Evolutionary conservation across 83 land plant species (phyloP), one percentile per base, ranked within the genome.

Genomic region (Picea mariana): DNA sequence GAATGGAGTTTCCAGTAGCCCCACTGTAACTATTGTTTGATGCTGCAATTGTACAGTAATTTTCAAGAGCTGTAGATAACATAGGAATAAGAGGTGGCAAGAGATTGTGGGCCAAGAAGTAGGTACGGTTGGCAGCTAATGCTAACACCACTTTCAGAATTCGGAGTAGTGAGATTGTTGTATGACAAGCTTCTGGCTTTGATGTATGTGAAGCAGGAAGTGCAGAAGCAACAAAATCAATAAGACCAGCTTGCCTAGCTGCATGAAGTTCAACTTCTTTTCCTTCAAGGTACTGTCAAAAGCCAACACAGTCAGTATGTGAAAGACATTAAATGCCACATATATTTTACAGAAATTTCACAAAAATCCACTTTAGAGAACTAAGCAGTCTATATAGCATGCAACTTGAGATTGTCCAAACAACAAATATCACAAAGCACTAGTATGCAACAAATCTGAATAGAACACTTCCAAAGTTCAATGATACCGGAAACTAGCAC

Each of bases 151-250:
- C 92, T 73, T 82, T 84, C 80, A 97, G 68, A 27, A 95, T 83
- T 49, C 89, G 85, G 44, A 97, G 77, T 58, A 97, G 86, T 75
- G 91, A 87, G 66, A 94, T 79, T 17, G 92, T 97, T 60, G 91
- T 90, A 73, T 91, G 93, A 49, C 92, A 94, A 79, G 95, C 93
- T 88, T 97, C 97, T 67, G 96, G 95, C 82, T 90, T 97, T 62
- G 99, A 95, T n/a, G 93, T 92, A 79, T 97, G 94, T 26, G 95
- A 94, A 18, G 97, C 95, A 79, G 94, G 94, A 67, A 95, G 77
- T 79, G 98, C 97, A 83, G 95, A 89, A 79, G 97, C 93, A 81
- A 97, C 85, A 83, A 95, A 97, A 88, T 97, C 99, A 78, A 95
- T 82, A 23, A 97, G 65, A 67, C 98, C 99, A 85, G 94, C 93